A percentile compares a stretch with the other conserved stretches of the same genome.
phyloP scores from a whole-genome alignment of 805 yeast genomes.

The Deakozyma indianensis region DNA sequence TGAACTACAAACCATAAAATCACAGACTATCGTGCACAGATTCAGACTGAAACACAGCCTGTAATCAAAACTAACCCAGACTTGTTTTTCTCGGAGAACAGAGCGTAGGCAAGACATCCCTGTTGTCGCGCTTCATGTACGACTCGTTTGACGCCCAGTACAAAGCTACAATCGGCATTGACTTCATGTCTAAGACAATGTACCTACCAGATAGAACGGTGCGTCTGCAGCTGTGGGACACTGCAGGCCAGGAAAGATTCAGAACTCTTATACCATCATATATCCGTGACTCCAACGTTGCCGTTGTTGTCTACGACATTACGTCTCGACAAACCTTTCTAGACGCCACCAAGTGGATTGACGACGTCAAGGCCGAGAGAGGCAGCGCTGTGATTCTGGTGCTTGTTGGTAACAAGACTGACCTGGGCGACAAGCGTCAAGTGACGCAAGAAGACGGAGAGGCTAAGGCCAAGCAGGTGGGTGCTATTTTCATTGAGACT shows the following conservation, averaged over 20 bases:
- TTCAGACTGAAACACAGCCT: too few relatives aligned
- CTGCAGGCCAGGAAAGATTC: slow-evolving; percentile 95
- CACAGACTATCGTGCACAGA: too few relatives aligned
- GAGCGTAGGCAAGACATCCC: slow-evolving; percentile 92
- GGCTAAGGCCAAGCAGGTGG: slow-evolving; percentile 47
- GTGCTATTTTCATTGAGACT: slow-evolving; percentile 80
- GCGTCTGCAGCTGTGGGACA: slow-evolving; percentile 92
- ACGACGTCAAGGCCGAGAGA: slow-evolving; percentile 85
- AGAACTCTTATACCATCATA: slow-evolving; percentile 90
- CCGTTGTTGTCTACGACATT: slow-evolving; percentile 89
- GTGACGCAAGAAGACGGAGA: slow-evolving; percentile 87
- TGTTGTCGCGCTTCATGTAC: slow-evolving; percentile 95
- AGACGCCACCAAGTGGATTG: slow-evolving; percentile 81
- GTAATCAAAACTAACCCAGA: slow-evolving; percentile 39
- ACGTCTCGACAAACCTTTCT: slow-evolving; percentile 72
- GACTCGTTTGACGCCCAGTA: slow-evolving; percentile 94
- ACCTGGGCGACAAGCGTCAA: slow-evolving; percentile 67
- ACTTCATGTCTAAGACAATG: slow-evolving; percentile 87
- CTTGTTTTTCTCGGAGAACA: slow-evolving; percentile 96
- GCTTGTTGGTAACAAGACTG: slow-evolving; percentile 87
- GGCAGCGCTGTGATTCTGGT: slow-evolving; percentile 81
- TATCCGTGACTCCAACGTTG: slow-evolving; percentile 93
- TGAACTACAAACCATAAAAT: too few relatives aligned
- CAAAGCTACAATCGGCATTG: slow-evolving; percentile 91
- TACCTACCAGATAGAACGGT: slow-evolving; percentile 92